Evolutionary conservation across 23 red algal genomes (phyloP).

Genomic region (Gracilariopsis chorda): DNA sequence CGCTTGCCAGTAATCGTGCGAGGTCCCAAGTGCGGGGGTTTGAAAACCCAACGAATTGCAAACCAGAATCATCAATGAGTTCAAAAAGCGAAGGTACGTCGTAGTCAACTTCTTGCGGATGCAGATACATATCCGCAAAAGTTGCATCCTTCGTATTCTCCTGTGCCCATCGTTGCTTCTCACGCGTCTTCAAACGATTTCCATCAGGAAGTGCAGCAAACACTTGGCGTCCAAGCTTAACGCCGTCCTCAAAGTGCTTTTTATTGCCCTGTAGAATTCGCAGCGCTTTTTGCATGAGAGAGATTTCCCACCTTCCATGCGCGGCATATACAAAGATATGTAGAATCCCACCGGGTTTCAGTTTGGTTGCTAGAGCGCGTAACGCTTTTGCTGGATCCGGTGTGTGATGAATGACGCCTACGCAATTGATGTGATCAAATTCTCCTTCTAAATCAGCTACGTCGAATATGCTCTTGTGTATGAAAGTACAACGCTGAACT

Average conservation of each 20-base stretch:
- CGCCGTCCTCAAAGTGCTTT: constrained; percentile 79
- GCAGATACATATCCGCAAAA: constrained; percentile 99
- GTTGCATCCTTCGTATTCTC: constrained; percentile 96
- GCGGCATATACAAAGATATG: constrained; percentile 98
- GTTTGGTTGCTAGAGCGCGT: constrained; percentile 71
- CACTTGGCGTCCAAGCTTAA: constrained; percentile 79
- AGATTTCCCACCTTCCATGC: constrained; percentile 94
- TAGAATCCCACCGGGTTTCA: constrained; percentile 86
- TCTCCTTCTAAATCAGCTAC: constrained; percentile 76
- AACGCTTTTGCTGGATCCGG: constrained; percentile 86
- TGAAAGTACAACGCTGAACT: constrained; percentile 39
- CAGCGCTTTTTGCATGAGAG: constrained; percentile 92
- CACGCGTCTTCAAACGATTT: constrained; percentile 81
- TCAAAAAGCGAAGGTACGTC: constrained; percentile 75
- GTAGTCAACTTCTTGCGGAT: constrained; percentile 97
- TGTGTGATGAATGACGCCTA: constrained; percentile 98
- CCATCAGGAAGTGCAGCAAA: constrained; percentile 82
- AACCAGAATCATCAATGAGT: constrained; percentile 65
- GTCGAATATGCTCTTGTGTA: constrained; percentile 77
- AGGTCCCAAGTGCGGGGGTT: constrained; percentile 95
- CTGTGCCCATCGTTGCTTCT: constrained; percentile 84
- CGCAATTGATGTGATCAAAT: constrained; percentile 98
- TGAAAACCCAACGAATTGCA: constrained; percentile 86
- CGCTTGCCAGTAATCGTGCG: constrained; percentile 64
- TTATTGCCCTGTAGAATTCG: constrained; percentile 58